Evolutionary conservation across 2,329 filamentous ascomycete species (phyloP), one percentile per base, ranked within the genome.

Genomic region (Fusarium gaditjirri): DNA sequence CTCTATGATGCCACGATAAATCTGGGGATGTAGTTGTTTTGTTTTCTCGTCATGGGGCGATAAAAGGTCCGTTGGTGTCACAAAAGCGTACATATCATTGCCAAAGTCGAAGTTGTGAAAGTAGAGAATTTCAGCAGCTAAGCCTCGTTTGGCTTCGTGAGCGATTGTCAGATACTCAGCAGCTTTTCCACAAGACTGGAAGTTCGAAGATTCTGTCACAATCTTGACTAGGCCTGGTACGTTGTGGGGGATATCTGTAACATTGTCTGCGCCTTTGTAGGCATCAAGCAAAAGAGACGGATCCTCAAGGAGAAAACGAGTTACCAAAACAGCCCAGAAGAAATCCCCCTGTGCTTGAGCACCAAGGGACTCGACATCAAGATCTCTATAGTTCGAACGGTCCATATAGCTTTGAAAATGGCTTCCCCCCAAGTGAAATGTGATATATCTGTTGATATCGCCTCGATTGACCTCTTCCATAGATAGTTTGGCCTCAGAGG

Each of bases 291-390:
- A 8, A 17, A 17, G 41, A 16, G 53, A 8, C 12, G 16, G 19
- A 16, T 33, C 68, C 3, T 62, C 41, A 7, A 61, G 33, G 2
- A 76, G 50, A 5, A 50, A 55, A 8, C 42, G 50, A 3, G 64
- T 67, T 8, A 65, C 71, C 1, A 76, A 29, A n/a, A 75, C 68
- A 11, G 72, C 72, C 74, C 71, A 76, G 0, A 76, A 65, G 31
- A 76, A 76, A 3, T 75, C 65, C 1, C 74, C 74, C 14, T 67
- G 36, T 2, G 74, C 58, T 23, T 54, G 61, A 6, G 43, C n/a
- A 3, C 52, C 29, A 19, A 76, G 63, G 8, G 36, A 25, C 2
- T 55, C 19, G 5, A 72, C 31, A 49, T 33, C 21, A 49, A 49
- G 33, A 38, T 52, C 49, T 33, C 9, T 71, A 16, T 33, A 58